Evolutionary conservation across 768 basidiomycete genomes (phyloP).

Genomic region (Collybiopsis luxurians): DNA sequence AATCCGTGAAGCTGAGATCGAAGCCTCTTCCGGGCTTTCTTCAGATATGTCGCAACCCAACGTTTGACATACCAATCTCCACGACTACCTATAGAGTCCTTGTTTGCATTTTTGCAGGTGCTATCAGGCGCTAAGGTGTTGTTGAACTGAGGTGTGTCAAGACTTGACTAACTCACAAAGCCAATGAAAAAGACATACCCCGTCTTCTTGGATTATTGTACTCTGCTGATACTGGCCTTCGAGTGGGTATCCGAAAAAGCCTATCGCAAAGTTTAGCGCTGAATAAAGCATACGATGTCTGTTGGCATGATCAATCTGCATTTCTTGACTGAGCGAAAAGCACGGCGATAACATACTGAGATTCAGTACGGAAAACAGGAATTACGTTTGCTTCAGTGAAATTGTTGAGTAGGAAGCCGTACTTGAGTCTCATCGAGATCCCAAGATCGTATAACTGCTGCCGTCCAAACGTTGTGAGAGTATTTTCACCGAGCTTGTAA

Average conservation of each 20-base stretch:
- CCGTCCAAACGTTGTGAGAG: constrained; percentile 87
- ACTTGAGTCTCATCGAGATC: constrained; percentile 71
- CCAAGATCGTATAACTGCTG: constrained; percentile 80
- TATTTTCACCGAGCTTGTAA: constrained; percentile 89
- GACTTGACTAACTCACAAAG: constrained; percentile 9
- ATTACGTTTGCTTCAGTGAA: constrained; percentile 58
- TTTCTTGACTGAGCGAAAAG: not conserved
- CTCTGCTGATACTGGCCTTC: constrained; percentile 74
- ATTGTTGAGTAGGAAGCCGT: constrained; percentile 74
- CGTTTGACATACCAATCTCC: constrained; percentile 51
- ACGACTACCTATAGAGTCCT: constrained; percentile 48
- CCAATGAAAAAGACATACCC: constrained; percentile 34
- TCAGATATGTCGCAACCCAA: constrained; percentile 75
- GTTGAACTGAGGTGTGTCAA: constrained; percentile 54
- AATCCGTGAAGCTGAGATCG: constrained; percentile 58
- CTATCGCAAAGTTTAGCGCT: constrained; percentile 65
- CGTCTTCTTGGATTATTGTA: constrained; percentile 65
- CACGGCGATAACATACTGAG: constrained; percentile 44
- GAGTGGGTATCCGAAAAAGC: constrained; percentile 76
- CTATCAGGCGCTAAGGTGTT: constrained; percentile 85
- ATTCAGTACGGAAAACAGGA: constrained; percentile 80
- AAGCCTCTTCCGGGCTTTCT: constrained; percentile 60
- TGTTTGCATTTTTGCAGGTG: constrained; percentile 65
- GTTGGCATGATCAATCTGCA: not conserved
- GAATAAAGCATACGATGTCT: constrained; percentile 73